Evolutionary conservation across 2,329 filamentous ascomycete species (phyloP), one percentile per base, ranked within the genome.

Genomic region (Diplodia scrobiculata): DNA sequence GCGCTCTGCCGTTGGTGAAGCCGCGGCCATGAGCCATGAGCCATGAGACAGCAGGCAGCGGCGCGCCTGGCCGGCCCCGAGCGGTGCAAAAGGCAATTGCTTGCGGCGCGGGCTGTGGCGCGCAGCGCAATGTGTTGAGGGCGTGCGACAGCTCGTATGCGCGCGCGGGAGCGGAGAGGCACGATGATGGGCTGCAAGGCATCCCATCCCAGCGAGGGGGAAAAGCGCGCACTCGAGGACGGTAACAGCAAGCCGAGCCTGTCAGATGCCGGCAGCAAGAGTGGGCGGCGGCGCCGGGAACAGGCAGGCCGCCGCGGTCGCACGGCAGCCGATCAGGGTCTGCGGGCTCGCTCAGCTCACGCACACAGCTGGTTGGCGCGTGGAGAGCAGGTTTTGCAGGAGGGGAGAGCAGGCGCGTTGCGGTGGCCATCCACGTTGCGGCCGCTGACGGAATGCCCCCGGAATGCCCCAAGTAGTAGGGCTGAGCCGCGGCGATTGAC

Each of bases 281-380:
- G 55, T 60, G 55, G 55, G 55, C 38, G 25, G 53, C 13, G 19
- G 34, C 41, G 41, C 27, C 58, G 58, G 38, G 41, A n/a, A 27
- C 58, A 62, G 54, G 19, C n/a, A 41, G 53, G n/a, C 19, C 27
- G 55, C 41, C 14, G n/a, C 14, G 58, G 34, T 50, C 10, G 58
- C 58, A 62, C 58, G 21, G 58, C 58, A 62, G 58, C 58, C 58
- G 58, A 62, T 62, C 58, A 62, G 58, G 58, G 58, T 62, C 58
- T 50, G 45, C 25, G 25, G 25, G 25, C 29, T 36, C n/a, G 52
- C 52, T 53, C 50, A 53, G 34, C 32, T 54, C 25, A 21, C 34
- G 34, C 34, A 13, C 34, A 13, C 34, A 36, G 34, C 34, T 36
- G 34, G 34, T 36, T 36, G 34, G 21, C 17, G 9, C 29, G 50